A percentile compares a stretch with the other conserved stretches of the same genome.
phyloP scores from a whole-genome alignment of 2,329 filamentous ascomycete genomes.

The Aureobasidium musti region DNA sequence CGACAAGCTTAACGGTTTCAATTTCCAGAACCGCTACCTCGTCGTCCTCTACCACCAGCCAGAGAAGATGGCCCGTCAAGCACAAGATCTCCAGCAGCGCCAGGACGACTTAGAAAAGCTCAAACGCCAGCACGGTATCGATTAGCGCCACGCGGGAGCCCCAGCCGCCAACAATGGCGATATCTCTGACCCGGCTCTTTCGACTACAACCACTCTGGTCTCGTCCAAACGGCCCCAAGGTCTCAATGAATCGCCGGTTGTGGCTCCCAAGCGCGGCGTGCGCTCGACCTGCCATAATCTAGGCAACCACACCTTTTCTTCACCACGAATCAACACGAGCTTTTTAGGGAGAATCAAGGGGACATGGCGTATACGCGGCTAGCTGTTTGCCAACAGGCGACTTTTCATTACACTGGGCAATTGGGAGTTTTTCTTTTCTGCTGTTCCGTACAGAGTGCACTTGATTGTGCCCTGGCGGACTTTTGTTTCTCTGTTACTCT shows the following conservation, averaged over 20 bases:
- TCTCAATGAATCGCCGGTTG: constrained; percentile 26
- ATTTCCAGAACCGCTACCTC: constrained; percentile 99
- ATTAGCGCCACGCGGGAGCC: constrained; percentile 53
- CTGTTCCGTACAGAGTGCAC: neutral
- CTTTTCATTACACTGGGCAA: constrained; percentile 1
- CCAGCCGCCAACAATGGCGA: constrained; percentile 29
- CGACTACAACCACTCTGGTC: constrained; percentile 18
- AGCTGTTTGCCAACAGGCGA: constrained; percentile 6
- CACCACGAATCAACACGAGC: constrained; percentile 29
- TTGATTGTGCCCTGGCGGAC: constrained; percentile 16
- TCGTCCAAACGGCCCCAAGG: constrained; percentile 14
- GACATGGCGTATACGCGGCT: constrained; percentile 26
- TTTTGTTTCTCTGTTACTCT: constrained; percentile 3
- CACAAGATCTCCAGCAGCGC: constrained; percentile 90
- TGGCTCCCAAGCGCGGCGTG: constrained; percentile 31
- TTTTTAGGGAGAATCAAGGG: constrained; percentile 29
- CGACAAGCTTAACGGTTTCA: constrained; percentile 99
- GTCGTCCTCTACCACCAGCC: constrained; percentile 81
- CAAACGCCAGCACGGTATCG: constrained; percentile 90
- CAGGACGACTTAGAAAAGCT: constrained; percentile 97
- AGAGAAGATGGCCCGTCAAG: constrained; percentile 79
- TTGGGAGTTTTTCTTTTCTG: constrained; percentile 21
- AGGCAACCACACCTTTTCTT: constrained; percentile 27
- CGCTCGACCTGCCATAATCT: constrained; percentile 25
- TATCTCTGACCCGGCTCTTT: constrained; percentile 9